A percentile compares a stretch with the other conserved stretches of the same genome.
Conservation (phyloP, 257 asterid genomes). For the Solanum clarkiae region DNA sequence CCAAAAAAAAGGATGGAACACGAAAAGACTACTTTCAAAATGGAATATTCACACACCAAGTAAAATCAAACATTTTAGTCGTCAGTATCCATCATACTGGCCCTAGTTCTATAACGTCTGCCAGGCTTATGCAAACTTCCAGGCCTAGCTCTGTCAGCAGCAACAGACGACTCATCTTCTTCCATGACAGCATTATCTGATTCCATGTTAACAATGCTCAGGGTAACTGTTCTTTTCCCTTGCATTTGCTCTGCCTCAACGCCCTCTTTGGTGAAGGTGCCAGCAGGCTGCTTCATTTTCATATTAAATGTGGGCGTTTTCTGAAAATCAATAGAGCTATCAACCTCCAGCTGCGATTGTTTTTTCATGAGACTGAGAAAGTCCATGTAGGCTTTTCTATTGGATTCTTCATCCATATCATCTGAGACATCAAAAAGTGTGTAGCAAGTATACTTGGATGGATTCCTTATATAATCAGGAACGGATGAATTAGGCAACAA, state of each 20-base stretch:
- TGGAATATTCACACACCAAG: background rate
- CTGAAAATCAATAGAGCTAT: conserved; percentile 17
- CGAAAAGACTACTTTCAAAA: background rate
- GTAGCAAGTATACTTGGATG: conserved; percentile 67
- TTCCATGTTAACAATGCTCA: conserved; percentile 37
- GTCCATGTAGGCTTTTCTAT: conserved; percentile 48
- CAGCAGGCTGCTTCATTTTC: conserved; percentile 22
- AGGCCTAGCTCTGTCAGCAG: background rate
- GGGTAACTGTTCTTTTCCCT: conserved; percentile 21
- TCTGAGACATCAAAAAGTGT: conserved; percentile 34
- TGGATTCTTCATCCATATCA: conserved; percentile 54
- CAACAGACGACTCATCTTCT: conserved; percentile 28
- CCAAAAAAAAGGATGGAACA: background rate
- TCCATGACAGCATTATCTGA: conserved; percentile 48
- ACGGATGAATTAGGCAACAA: conserved; percentile 12
- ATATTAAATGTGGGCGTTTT: conserved; percentile 48
- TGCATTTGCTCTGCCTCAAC: conserved; percentile 1
- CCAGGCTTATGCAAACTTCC: conserved; percentile 28
- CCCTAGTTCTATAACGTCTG: conserved; percentile 45
- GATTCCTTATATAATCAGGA: conserved; percentile 72
- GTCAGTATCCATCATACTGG: conserved; percentile 5
- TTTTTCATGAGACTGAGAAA: conserved; percentile 32
- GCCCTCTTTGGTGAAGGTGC: conserved; percentile 3
- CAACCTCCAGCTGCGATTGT: conserved; percentile 7
- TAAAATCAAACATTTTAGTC: background rate